Evolutionary conservation across 2,329 filamentous ascomycete species (phyloP).

Genomic region (Nothophoma quercina): DNA sequence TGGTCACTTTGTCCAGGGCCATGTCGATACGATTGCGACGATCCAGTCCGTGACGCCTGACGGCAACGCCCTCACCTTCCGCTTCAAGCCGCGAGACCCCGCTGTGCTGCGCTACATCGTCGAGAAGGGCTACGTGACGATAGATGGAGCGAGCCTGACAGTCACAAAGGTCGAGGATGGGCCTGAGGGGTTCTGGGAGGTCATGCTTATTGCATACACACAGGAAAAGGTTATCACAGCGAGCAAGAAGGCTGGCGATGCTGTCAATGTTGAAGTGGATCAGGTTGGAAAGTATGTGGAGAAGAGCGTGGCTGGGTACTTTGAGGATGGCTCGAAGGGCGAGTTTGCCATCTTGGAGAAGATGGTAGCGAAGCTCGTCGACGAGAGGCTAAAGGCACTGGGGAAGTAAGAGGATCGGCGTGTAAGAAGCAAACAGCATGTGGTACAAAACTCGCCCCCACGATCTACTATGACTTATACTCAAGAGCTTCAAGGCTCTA

Average conservation of each 20-base stretch:
- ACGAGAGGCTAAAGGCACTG: constrained; percentile 66
- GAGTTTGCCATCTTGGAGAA: constrained; percentile 60
- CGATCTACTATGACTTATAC: neutral
- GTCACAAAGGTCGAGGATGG: constrained; percentile 84
- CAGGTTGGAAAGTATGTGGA: constrained; percentile 86
- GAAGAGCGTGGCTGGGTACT: constrained; percentile 86
- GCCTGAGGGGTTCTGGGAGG: constrained; percentile 84
- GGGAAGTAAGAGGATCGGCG: constrained; percentile 34
- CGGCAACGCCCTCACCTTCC: constrained; percentile 88
- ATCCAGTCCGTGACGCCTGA: constrained; percentile 78
- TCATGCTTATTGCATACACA: constrained; percentile 97
- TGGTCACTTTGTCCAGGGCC: constrained; percentile 96
- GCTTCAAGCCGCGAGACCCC: constrained; percentile 75
- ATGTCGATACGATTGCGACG: constrained; percentile 88
- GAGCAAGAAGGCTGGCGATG: constrained; percentile 77
- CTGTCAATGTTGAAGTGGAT: constrained; percentile 92
- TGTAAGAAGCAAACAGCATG: neutral
- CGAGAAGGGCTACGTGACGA: constrained; percentile 93
- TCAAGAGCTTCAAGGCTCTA: too few relatives aligned
- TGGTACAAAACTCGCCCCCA: neutral
- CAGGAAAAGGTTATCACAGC: constrained; percentile 90
- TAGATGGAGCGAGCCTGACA: constrained; percentile 94
- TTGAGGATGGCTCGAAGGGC: constrained; percentile 65
- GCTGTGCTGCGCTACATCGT: constrained; percentile 85
- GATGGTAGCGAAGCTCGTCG: constrained; percentile 72